These are phyloP conservation scores for Penicillium sp. DNA, from an alignment of 2,329 filamentous ascomycete genomes.

Conservation along the genomic window DNA sequence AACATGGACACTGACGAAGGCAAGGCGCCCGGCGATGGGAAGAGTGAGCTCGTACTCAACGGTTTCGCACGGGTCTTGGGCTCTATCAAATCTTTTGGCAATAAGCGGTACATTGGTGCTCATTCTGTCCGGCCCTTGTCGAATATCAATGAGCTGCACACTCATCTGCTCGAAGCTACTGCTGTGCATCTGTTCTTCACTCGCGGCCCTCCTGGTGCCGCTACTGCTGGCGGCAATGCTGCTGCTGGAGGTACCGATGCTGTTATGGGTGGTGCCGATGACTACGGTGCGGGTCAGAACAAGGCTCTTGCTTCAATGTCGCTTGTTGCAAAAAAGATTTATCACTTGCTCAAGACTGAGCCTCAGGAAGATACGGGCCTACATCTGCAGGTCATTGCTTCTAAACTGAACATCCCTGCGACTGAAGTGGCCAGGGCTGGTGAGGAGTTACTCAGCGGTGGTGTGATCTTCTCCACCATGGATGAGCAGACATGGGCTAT, in stretches of 20 bases:
- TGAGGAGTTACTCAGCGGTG: constrained; percentile 72
- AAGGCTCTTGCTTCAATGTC: constrained; percentile 51
- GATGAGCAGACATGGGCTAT: constrained; percentile 92
- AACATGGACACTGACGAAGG: constrained; percentile 46
- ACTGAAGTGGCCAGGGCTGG: constrained; percentile 72
- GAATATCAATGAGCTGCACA: constrained; percentile 90
- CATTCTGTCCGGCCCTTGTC: constrained; percentile 75
- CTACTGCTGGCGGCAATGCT: constrained; percentile 48
- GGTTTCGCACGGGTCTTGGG: constrained; percentile 85
- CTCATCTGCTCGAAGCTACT: constrained; percentile 86
- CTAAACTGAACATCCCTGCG: constrained; percentile 61
- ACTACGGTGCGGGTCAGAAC: constrained; percentile 25
- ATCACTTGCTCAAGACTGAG: constrained; percentile 63
- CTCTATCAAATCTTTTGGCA: constrained; percentile 76
- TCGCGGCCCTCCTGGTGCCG: constrained; percentile 58
- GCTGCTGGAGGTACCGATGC: constrained; percentile 41
- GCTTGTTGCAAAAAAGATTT: constrained; percentile 65
- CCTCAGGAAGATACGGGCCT: constrained; percentile 78
- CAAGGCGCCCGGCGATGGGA: constrained; percentile 45
- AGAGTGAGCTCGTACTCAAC: constrained; percentile 63
- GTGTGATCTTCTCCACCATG: constrained; percentile 83
- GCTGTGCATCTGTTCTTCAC: constrained; percentile 83
- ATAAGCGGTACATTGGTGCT: constrained; percentile 76
- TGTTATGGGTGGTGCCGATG: constrained; percentile 36
- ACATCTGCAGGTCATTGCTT: constrained; percentile 74